These are phyloP conservation scores for Cavenderia fasciculata DNA, from an alignment of 78 protist species.

Conservation along the genomic window DNA sequence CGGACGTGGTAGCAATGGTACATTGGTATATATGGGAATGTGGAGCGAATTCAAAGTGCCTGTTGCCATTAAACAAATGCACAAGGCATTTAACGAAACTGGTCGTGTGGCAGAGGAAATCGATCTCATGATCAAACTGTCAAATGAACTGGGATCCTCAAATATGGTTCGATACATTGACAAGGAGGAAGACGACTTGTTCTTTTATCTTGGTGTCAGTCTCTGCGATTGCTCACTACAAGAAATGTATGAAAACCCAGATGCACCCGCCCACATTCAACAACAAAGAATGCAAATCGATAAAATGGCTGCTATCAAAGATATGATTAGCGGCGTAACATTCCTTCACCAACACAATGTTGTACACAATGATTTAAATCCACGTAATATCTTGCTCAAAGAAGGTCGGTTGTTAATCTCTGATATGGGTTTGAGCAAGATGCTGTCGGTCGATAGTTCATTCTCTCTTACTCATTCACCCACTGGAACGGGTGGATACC, in stretches of 20 bases:
- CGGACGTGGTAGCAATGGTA: slow-evolving; percentile 46
- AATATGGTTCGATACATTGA: slow-evolving; percentile 40
- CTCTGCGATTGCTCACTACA: slow-evolving; percentile 30
- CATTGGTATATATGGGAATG: slow-evolving; percentile 35
- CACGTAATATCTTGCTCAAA: slow-evolving; percentile 48
- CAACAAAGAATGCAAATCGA: too few relatives aligned
- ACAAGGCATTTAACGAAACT: slow-evolving; percentile 17
- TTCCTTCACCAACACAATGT: slow-evolving; percentile 34
- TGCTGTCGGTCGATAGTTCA: slow-evolving; percentile 39
- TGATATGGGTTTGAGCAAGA: slow-evolving; percentile 58
- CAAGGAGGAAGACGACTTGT: slow-evolving; percentile 5
- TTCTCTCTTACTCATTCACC: slow-evolving; percentile 48
- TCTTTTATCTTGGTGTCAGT: slow-evolving; percentile 22
- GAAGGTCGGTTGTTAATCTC: slow-evolving; percentile 22
- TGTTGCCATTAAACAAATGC: slow-evolving; percentile 55
- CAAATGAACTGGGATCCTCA: not conserved
- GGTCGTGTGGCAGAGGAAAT: not conserved
- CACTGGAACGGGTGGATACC: slow-evolving; percentile 59
- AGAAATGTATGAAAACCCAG: not conserved
- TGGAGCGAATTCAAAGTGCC: slow-evolving; percentile 45
- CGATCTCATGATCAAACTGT: not conserved
- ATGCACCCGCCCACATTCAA: too few relatives aligned
- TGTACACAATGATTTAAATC: slow-evolving; percentile 70
- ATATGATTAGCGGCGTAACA: slow-evolving; percentile 20
- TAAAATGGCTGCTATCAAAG: too few relatives aligned